phyloP scores from a whole-genome alignment of 192 early-diverging fungal species.

The Backusella macrospora region DNA sequence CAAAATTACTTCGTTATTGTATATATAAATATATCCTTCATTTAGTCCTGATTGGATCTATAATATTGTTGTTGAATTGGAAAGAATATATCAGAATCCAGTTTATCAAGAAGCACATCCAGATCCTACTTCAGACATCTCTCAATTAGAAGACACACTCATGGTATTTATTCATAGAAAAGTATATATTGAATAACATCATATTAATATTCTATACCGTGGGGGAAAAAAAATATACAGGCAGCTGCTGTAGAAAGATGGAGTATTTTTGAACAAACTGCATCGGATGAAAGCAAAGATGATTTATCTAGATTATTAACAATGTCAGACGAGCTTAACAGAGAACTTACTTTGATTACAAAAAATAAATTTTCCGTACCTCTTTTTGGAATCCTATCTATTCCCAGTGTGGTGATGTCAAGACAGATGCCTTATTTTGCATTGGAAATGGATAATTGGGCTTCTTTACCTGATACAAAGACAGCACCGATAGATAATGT shows the following conservation, averaged over 20 bases:
- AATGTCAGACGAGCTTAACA: slow-evolving; percentile 35
- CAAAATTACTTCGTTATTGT: no score
- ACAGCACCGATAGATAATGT: slow-evolving; percentile 48
- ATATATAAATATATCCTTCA: no score
- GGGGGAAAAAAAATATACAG: background rate
- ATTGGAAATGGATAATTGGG: slow-evolving; percentile 58
- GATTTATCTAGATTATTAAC: slow-evolving; percentile 26
- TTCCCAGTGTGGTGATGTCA: slow-evolving; percentile 51
- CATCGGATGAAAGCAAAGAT: slow-evolving; percentile 22
- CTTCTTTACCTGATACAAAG: slow-evolving; percentile 43
- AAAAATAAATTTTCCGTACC: slow-evolving; percentile 24
- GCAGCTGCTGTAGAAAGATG: slow-evolving; percentile 40
- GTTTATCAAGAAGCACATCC: slow-evolving; percentile 30
- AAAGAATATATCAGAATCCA: slow-evolving; percentile 39
- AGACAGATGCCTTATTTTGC: slow-evolving; percentile 58
- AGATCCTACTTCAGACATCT: slow-evolving; percentile 21
- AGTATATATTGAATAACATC: background rate
- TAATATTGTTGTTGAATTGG: slow-evolving; percentile 27
- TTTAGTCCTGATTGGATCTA: slow-evolving; percentile 36
- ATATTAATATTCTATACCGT: no score
- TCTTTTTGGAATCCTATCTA: slow-evolving; percentile 24
- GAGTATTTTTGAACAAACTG: slow-evolving; percentile 26
- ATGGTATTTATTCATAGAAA: slow-evolving; percentile 18
- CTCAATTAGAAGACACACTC: slow-evolving; percentile 28
- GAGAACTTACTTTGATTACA: slow-evolving; percentile 25